Base-by-base conservation (phyloP, 306 rosid species). In the Cotoneaster glaucophyllus region DNA sequence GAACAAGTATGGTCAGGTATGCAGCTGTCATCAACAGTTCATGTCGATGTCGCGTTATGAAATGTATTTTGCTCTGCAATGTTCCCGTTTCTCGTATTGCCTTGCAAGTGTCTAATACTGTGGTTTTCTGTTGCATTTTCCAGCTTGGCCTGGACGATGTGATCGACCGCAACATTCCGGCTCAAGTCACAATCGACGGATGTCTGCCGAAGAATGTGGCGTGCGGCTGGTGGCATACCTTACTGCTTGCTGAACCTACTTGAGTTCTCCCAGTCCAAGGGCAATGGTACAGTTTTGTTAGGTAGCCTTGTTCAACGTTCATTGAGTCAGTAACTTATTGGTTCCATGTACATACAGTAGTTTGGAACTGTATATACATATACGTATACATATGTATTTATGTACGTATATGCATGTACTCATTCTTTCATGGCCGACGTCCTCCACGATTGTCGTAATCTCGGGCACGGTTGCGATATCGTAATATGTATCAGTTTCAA, bases 221-320 rank as follows among this genome's bases (percentile, higher is more conserved):
- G 1, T 96, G 99, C 62, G 99, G 99, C 56, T 96, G 99, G 99
- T 96, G 99, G 99, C 99, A 93, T 78, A 96, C 99, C 64, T 87
- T 96, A 69, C 93, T 96, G 74, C 70, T 90, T 29, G 96, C 96
- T 0, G 97, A 90, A 81, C 90, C 90, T 67, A 82, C 89, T 39
- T 93, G 90, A 90, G 75, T 63, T 73, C 74, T 75, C 44, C 67
- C 25, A 70, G 79, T 67, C 67, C 61, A 17, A 18, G 32, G 67
- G 75, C 83, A 76, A 77, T 62, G 84, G 71, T 81, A 84, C 91
- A 90, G 85, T 96, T 96, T 96, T 96, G 99, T 78, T 90, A 89
- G 94, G 65, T 90, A 96, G 69, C 88, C 88, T 97, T 59, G 45
- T 81, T 81, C 78, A 74, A 97, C 54, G 44, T 81, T 81, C 78